Percentiles rank a stretch among this genome's conserved stretches.
Conservation (phyloP, 129 eudicot genomes). For the Pittosporum tobira region DNA sequence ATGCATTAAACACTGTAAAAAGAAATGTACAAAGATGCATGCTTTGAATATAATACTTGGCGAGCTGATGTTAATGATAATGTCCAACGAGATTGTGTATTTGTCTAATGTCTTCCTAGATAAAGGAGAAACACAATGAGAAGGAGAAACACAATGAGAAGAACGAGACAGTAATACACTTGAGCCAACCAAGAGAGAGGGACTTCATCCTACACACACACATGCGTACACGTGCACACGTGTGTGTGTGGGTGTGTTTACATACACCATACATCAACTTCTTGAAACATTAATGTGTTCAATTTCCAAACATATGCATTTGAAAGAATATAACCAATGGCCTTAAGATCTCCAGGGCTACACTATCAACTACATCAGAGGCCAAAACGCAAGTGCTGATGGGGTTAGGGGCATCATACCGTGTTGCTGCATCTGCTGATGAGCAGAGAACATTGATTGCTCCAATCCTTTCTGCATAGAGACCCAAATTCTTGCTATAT, state of each 20-base stretch:
- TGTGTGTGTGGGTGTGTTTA: too few species aligned
- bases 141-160: too few species aligned
- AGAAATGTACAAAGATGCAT: background rate
- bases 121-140: too few species aligned
- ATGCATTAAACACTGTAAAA: background rate
- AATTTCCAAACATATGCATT: too few species aligned
- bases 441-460: constrained; percentile 94
- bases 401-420: constrained; percentile 28
- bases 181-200: too few species aligned
- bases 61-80: background rate
- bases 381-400: background rate
- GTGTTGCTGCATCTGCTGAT: constrained; percentile 77
- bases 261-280: too few species aligned
- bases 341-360: background rate
- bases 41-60: too few species aligned
- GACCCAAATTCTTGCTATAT: constrained; percentile 89
- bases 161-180: too few species aligned
- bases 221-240: too few species aligned
- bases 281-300: too few species aligned
- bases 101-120: too few species aligned
- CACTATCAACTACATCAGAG: background rate
- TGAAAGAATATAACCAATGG: background rate
- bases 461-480: constrained; percentile 93
- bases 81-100: background rate
- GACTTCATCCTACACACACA: too few species aligned